Conservation (phyloP, 164 flowering plant species). For the Vitis amurensis region DNA sequence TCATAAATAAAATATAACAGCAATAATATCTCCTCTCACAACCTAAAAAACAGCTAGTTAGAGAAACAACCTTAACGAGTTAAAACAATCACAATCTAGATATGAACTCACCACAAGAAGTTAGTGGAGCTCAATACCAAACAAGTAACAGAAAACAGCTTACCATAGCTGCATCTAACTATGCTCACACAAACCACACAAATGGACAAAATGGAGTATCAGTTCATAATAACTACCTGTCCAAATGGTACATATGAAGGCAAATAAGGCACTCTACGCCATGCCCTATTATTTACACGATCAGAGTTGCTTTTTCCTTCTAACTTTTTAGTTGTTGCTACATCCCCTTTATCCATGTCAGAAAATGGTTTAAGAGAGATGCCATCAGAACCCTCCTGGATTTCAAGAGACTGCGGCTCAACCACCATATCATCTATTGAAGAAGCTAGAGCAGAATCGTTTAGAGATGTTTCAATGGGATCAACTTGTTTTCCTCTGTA, state of each 20-base stretch:
- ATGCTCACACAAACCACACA: not conserved
- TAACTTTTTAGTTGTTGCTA: constrained; percentile 26
- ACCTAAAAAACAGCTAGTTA: no score
- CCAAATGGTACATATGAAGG: constrained; percentile 99
- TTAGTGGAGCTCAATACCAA: not conserved
- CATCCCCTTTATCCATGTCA: constrained; percentile 40
- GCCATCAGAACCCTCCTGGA: constrained; percentile 86
- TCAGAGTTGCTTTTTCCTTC: constrained; percentile 27
- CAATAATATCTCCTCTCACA: no score
- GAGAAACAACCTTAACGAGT: no score
- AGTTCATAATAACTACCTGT: constrained; percentile 46
- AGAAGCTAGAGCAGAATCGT: constrained; percentile 36
- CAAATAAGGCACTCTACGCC: constrained; percentile 80
- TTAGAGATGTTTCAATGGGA: constrained; percentile 33
- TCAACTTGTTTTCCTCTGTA: constrained; percentile 44
- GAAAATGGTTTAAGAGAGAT: constrained; percentile 80
- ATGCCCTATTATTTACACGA: constrained; percentile 36
- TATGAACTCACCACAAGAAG: no score
- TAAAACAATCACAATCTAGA: no score
- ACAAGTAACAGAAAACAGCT: not conserved
- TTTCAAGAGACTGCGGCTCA: constrained; percentile 83
- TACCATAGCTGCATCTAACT: not conserved
- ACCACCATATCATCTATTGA: constrained; percentile 50
- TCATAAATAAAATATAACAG: no score
- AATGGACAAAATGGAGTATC: not conserved